These are phyloP conservation scores for Dittrichia graveolens DNA, from an alignment of 129 eudicot genomes.

Conservation along the genomic window DNA sequence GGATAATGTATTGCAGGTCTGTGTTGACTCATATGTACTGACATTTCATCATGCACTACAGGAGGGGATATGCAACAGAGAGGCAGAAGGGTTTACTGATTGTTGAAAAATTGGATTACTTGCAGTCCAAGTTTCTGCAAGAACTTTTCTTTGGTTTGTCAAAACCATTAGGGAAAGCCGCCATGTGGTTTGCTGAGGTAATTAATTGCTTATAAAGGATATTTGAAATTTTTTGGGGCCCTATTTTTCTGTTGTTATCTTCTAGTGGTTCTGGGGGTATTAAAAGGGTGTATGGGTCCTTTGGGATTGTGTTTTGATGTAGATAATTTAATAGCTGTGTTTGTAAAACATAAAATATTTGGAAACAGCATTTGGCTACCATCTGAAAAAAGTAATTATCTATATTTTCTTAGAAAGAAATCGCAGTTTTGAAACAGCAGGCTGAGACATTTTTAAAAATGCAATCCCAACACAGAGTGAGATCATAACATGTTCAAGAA, in stretches of 20 bases:
- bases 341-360: too few species aligned
- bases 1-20: conserved; percentile 43
- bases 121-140: conserved; percentile 87
- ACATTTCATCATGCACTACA: conserved; percentile 42
- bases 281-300: too few species aligned
- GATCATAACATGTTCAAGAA: too few species aligned
- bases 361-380: too few species aligned
- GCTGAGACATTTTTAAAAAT: too few species aligned
- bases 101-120: conserved; percentile 87
- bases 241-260: background rate
- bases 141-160: conserved; percentile 55
- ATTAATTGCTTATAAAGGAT: conserved; percentile 29
- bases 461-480: too few species aligned
- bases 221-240: background rate
- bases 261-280: too few species aligned
- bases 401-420: too few species aligned
- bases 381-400: too few species aligned
- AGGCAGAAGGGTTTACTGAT: conserved; percentile 78
- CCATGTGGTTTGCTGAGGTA: conserved; percentile 74
- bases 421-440: too few species aligned
- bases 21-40: conserved; percentile 39
- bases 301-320: too few species aligned
- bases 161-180: conserved; percentile 65
- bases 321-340: too few species aligned
- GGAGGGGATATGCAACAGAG: conserved; percentile 97